Conservation (phyloP, 2,329 filamentous ascomycete genomes). For the Capronia americana region DNA sequence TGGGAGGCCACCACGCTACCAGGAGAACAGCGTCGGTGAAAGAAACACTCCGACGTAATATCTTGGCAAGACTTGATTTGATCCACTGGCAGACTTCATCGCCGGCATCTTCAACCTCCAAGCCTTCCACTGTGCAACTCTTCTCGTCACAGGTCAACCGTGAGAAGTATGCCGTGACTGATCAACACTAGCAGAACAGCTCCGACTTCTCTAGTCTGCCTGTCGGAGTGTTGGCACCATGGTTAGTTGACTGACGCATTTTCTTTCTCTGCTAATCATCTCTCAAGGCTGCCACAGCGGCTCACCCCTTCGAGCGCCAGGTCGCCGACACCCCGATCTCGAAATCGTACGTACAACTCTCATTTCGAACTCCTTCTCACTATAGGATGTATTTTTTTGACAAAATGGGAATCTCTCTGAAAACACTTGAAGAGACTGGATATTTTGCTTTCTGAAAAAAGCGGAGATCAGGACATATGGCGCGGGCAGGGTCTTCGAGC, state of each 20-base stretch:
- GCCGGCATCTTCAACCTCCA: background rate
- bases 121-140: background rate
- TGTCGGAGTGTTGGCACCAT: slow-evolving; percentile 6
- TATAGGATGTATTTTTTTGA: slow-evolving; percentile 80
- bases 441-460: slow-evolving; percentile 76
- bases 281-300: slow-evolving; percentile 30
- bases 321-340: slow-evolving; percentile 83
- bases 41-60: slow-evolving; percentile 4
- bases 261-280: slow-evolving; percentile 14
- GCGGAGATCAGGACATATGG: slow-evolving; percentile 8
- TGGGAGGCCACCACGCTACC: too few relatives aligned
- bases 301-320: slow-evolving; percentile 73
- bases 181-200: background rate
- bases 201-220: background rate
- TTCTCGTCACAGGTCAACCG: background rate
- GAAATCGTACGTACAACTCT: slow-evolving; percentile 75
- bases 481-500: slow-evolving; percentile 12
- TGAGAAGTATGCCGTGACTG: slow-evolving; percentile 3
- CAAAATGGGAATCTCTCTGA: slow-evolving; percentile 99
- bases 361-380: slow-evolving; percentile 45
- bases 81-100: slow-evolving; percentile 24
- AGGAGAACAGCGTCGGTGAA: background rate
- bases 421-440: slow-evolving; percentile 82
- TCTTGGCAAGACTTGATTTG: background rate
- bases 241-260: slow-evolving; percentile 10